Evolutionary conservation across 2,329 filamentous ascomycete species (phyloP).

Genomic region (Neonectria sp.): DNA sequence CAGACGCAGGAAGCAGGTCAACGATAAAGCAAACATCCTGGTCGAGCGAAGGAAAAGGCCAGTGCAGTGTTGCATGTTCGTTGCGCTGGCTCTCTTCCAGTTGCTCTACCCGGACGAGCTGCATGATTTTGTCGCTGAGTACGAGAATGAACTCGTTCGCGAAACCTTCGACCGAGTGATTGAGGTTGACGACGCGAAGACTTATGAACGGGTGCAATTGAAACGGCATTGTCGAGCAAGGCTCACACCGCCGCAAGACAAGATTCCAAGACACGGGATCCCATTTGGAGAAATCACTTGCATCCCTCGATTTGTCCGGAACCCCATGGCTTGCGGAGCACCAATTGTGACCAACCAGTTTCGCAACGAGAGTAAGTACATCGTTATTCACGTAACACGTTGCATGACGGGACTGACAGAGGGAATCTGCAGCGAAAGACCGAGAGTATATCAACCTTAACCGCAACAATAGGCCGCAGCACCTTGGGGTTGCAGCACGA

Average conservation of each 20-base stretch:
- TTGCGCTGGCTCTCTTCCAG: conserved; percentile 31
- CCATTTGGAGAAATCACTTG: conserved; percentile 28
- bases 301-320: conserved; percentile 30
- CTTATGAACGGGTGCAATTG: conserved; percentile 33
- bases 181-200: conserved; percentile 37
- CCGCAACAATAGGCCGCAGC: conserved; percentile 34
- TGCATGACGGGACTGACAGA: conserved; percentile 17
- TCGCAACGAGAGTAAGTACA: conserved; percentile 29
- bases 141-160: conserved; percentile 36
- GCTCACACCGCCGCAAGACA: conserved; percentile 33
- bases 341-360: conserved; percentile 37
- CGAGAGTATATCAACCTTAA: conserved; percentile 35
- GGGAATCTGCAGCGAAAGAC: conserved; percentile 16
- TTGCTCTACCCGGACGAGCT: conserved; percentile 29
- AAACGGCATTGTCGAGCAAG: conserved; percentile 32
- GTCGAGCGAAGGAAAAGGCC: conserved; percentile 33
- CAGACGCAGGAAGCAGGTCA: conserved; percentile 26
- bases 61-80: conserved; percentile 40
- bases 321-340: conserved; percentile 32
- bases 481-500: conserved; percentile 15
- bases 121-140: conserved; percentile 38
- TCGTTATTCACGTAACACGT: background rate
- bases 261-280: conserved; percentile 23
- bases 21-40: conserved; percentile 29
- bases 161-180: conserved; percentile 33